These are phyloP conservation scores for Penicillium sp. DNA, from an alignment of 2,329 filamentous ascomycete genomes.

Conservation along the genomic window DNA sequence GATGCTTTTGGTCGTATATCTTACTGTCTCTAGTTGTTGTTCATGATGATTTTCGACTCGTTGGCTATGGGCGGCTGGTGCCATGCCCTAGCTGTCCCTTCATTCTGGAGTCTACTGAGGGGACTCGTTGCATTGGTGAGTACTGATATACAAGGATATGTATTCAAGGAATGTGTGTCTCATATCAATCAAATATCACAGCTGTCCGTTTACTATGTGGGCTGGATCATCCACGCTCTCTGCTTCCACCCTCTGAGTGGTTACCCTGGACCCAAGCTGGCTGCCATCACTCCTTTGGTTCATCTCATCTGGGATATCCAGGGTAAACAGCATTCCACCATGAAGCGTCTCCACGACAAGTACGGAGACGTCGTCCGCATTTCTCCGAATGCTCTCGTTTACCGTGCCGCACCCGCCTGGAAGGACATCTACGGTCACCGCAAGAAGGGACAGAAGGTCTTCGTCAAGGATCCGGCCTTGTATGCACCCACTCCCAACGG, in stretches of 20 bases:
- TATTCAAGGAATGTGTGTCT: neutral
- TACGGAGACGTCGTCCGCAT: slow-evolving; percentile 41
- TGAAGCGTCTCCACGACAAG: slow-evolving; percentile 24
- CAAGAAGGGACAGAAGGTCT: slow-evolving; percentile 22
- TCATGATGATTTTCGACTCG: neutral
- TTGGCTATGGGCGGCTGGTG: neutral
- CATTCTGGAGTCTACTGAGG: slow-evolving; percentile 1
- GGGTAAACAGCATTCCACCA: slow-evolving; percentile 17
- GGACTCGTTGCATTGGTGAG: slow-evolving; percentile 10
- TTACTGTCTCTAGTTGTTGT: neutral
- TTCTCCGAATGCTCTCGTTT: slow-evolving; percentile 42
- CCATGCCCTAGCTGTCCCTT: neutral
- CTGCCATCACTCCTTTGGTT: slow-evolving; percentile 28
- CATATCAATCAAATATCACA: neutral
- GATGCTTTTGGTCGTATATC: neutral
- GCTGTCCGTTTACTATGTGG: slow-evolving; percentile 4
- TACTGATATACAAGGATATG: neutral
- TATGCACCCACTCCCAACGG: slow-evolving; percentile 24
- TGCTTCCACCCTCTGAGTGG: slow-evolving; percentile 33
- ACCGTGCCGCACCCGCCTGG: slow-evolving; percentile 32
- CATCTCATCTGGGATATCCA: slow-evolving; percentile 21
- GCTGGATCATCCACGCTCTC: slow-evolving; percentile 26
- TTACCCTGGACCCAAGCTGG: slow-evolving; percentile 36
- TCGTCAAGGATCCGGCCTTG: slow-evolving; percentile 28
- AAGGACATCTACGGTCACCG: slow-evolving; percentile 40